Percentiles rank a stretch among this genome's conserved stretches.
These are phyloP conservation scores for Rosa chinensis DNA, from an alignment of 306 rosid species.

Conservation along the genomic window DNA sequence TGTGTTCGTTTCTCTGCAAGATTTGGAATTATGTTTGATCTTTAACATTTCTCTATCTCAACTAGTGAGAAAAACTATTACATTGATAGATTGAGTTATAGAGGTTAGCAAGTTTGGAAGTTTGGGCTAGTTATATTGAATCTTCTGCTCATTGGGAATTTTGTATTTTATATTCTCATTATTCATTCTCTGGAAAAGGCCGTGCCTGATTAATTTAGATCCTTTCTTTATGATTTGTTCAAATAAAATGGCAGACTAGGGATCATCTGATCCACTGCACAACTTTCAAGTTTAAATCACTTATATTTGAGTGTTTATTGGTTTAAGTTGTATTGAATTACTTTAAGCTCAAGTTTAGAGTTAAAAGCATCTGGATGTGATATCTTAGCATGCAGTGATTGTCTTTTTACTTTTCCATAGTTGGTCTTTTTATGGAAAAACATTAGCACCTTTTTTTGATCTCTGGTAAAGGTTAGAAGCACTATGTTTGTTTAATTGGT, in stretches of 20 bases:
- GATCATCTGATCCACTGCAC: neutral
- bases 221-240: neutral
- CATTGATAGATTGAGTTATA: neutral
- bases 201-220: neutral
- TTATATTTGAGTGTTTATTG: neutral
- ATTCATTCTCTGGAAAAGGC: neutral
- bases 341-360: neutral
- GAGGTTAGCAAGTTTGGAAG: neutral
- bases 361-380: neutral
- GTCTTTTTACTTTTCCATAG: neutral
- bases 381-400: neutral
- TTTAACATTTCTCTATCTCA: neutral
- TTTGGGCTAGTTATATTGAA: neutral
- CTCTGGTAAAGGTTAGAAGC: neutral
- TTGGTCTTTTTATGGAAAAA: neutral
- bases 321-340: neutral
- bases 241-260: neutral
- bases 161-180: neutral
- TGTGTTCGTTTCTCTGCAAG: neutral
- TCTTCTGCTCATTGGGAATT: neutral
- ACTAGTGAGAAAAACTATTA: neutral
- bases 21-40: conserved; percentile 2
- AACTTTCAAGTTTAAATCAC: neutral
- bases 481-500: neutral
- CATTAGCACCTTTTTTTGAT: neutral